Base-by-base conservation (phyloP, 192 early-diverging fungal species). In the Geranomyces michiganensis region DNA sequence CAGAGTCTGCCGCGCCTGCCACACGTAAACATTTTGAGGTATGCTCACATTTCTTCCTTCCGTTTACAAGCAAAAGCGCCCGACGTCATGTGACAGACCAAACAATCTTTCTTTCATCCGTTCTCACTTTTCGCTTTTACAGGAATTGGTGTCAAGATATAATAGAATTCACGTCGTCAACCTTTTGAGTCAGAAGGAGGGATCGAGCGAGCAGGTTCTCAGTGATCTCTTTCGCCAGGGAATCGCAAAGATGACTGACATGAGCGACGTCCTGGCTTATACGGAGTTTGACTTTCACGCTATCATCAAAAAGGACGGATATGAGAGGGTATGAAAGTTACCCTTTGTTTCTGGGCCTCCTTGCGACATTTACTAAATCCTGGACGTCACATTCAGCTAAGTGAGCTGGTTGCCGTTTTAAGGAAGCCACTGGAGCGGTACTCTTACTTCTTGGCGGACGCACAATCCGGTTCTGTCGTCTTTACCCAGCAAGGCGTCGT, bases 281-380 rank as follows among this genome's bases (percentile, higher is more conserved):
- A 87, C 89, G 1, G 78, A 80, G 43, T 98, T 94, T 70, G 96
- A 98, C 70, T 94, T 93, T 51, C 91, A 96, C 62, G 82, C 86
- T 45, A 82, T 90, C 33, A 89, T 93, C 46, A 90, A 89, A 49
- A 87, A 89, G 26, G 90, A 89, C 22, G 88, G 90, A 58, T 92
- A 92, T 73, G 93, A 93, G 43, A 87, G 89, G 62, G 80, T 93
- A 55, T 17, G 43, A 41, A 7, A 41, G 5, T 55, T 55, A 15
- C 51, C 6, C 6, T 55, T 24, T 66, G 36, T 41, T 41, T 41
- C 10, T 10, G 36, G 10, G 3, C 36, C 3, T 33, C 44, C 5
- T 60, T 15, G 17, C 12, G 21, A 60, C n/a, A 15, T 48, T n/a
- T 21, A 14, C 21, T 24, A 24, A 21, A 55, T 21, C 15, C 6